These are phyloP conservation scores for Stephania japonica DNA, from an alignment of 164 flowering plant genomes.

Conservation along the genomic window DNA sequence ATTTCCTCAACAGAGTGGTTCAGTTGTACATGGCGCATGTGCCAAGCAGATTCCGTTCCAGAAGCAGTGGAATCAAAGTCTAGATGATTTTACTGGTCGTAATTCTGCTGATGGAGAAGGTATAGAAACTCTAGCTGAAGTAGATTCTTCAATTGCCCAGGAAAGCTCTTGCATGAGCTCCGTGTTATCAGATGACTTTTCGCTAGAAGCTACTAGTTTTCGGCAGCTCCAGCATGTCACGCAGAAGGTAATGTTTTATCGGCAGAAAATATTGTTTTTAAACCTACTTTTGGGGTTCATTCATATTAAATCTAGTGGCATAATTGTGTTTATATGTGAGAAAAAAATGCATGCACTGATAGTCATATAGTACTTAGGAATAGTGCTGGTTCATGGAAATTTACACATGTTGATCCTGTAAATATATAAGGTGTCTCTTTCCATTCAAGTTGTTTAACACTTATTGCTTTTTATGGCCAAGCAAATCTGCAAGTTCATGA, in stretches of 20 bases:
- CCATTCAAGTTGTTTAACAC: background rate
- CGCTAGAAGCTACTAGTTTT: constrained; percentile 67
- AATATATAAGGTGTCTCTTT: background rate
- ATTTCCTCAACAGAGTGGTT: constrained; percentile 15
- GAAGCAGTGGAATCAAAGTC: constrained; percentile 22
- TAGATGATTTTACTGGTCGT: constrained; percentile 35
- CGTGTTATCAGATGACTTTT: constrained; percentile 38
- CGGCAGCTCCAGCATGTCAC: constrained; percentile 73
- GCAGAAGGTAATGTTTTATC: constrained; percentile 48
- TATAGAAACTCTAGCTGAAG: constrained; percentile 25
- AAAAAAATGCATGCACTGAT: background rate
- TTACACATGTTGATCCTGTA: background rate
- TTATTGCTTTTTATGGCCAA: background rate
- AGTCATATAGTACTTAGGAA: background rate
- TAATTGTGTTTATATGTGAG: background rate
- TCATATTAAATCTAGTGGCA: background rate
- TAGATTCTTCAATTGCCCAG: constrained; percentile 44
- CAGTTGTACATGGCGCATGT: constrained; percentile 16
- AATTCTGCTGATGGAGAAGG: constrained; percentile 30
- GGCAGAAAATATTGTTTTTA: background rate
- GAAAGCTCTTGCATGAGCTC: constrained; percentile 55
- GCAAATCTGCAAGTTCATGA: background rate
- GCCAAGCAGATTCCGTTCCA: constrained; percentile 18
- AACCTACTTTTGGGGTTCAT: background rate
- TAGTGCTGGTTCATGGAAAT: background rate